phyloP scores from a whole-genome alignment of 352 stramenopile species.

The Phytophthora niederhauseri region DNA sequence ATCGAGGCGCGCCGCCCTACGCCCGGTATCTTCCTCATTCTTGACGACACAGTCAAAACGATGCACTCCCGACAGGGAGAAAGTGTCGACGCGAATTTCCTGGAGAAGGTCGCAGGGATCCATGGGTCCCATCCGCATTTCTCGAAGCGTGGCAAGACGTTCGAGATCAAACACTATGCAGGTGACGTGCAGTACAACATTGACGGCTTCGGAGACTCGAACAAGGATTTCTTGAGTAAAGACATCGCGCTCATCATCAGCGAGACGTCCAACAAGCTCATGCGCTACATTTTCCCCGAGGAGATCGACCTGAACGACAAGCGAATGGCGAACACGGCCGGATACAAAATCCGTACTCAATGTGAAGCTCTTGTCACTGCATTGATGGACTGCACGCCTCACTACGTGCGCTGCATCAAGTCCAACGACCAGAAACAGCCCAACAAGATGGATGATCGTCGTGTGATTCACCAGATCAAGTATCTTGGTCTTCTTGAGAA shows the following conservation, averaged over 20 bases:
- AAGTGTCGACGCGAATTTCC: slow-evolving; percentile 77
- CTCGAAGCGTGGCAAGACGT: slow-evolving; percentile 85
- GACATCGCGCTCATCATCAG: slow-evolving; percentile 84
- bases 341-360: slow-evolving; percentile 88
- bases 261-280: slow-evolving; percentile 85
- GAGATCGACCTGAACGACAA: slow-evolving; percentile 85
- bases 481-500: slow-evolving; percentile 90
- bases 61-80: slow-evolving; percentile 88
- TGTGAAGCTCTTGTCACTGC: slow-evolving; percentile 87
- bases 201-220: slow-evolving; percentile 81
- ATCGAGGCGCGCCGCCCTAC: slow-evolving; percentile 79
- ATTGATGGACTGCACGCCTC: slow-evolving; percentile 91
- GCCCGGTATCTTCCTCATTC: slow-evolving; percentile 83
- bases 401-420: slow-evolving; percentile 94
- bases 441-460: slow-evolving; percentile 86
- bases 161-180: slow-evolving; percentile 88
- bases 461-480: slow-evolving; percentile 89
- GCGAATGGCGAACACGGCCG: slow-evolving; percentile 77
- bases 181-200: slow-evolving; percentile 89
- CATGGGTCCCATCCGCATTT: slow-evolving; percentile 78
- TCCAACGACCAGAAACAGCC: slow-evolving; percentile 91
- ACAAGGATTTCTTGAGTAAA: slow-evolving; percentile 85
- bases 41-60: slow-evolving; percentile 88
- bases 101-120: slow-evolving; percentile 78
- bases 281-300: slow-evolving; percentile 87